Conservation (phyloP, 2,329 filamentous ascomycete species). For the Hymenoscyphus fructigenus region DNA sequence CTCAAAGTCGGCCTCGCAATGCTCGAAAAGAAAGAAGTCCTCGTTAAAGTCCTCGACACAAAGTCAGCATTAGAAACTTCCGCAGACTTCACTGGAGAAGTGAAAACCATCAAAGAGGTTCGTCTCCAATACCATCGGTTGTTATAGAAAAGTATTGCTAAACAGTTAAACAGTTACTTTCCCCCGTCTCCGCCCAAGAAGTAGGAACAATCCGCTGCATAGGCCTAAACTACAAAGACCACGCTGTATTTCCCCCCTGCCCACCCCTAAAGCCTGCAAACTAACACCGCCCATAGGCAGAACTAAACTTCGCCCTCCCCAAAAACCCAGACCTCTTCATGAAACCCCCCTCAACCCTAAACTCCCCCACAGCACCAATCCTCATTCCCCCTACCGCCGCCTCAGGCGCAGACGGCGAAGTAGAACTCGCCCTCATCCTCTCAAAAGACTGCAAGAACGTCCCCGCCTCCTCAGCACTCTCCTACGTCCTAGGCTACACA, state of each 20-base stretch:
- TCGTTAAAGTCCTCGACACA: conserved; percentile 10
- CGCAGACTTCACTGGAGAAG: no score
- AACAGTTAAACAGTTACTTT: conserved; percentile 33
- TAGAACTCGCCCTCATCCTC: background rate
- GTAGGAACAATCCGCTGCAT: conserved; percentile 50
- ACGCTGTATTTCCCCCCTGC: conserved; percentile 32
- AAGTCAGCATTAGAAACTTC: conserved; percentile 6
- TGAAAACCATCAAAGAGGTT: background rate
- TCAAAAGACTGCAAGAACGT: conserved; percentile 45
- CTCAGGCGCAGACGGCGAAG: background rate
- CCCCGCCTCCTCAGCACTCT: conserved; percentile 44
- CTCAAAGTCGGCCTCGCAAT: background rate
- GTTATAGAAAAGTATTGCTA: conserved; percentile 5
- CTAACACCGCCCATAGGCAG: background rate
- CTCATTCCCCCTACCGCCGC: background rate
- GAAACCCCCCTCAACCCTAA: background rate
- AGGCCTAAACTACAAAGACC: conserved; percentile 43
- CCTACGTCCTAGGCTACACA: background rate
- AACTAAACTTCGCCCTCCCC: background rate
- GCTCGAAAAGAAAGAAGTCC: background rate
- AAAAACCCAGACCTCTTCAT: background rate
- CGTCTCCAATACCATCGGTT: no score
- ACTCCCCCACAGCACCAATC: background rate
- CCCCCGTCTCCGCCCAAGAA: conserved; percentile 44
- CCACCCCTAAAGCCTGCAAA: background rate